Evolutionary conservation across 129 eudicot species (phyloP), one percentile per base, ranked within the genome.

Genomic region (Escallonia herrerae): DNA sequence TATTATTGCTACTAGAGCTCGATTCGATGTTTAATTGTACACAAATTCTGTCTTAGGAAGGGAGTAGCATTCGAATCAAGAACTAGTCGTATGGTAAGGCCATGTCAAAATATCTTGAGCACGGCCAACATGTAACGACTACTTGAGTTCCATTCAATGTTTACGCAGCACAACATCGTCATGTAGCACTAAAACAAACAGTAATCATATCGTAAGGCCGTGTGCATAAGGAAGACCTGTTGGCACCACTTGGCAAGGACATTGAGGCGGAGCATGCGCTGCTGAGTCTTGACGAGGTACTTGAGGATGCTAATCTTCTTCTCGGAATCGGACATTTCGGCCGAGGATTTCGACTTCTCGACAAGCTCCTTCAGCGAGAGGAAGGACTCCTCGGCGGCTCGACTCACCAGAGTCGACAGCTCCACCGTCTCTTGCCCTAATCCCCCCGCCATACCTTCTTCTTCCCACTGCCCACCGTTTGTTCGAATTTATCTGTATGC

Each of bases 181-280:
- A 22, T 1, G 33, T 22, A 22, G 33, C 33, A 22, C 33, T 22
- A 22, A 22, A 22, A 22, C 33, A 46, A 10, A 63, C 7, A 37
- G 38, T 14, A 15, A 22, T 22, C 33, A 1, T 22, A 22, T 22
- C 33, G 33, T 22, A 22, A 22, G 33, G 33, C 33, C 33, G 33
- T 22, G 33, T 22, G 33, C 33, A 22, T 22, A 22, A 22, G 33
- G 33, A 11, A 37, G 42, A 93, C 99, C 99, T 93, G 99, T 57
- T 93, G 96, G 64, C 96, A 83, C 99, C 99, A 93, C 67, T 93
- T 91, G 10, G 99, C 81, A 52, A 93, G 95, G 63, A 89, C 99
- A 74, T 89, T 84, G 63, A 93, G 95, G 3, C 99, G 82, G n/a
- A 93, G 91, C 96, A 93, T 89, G 12, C 99, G 89, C 77, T 93